Evolutionary conservation across 306 rosid genomes (phyloP).

Genomic region (Prunus armeniaca): DNA sequence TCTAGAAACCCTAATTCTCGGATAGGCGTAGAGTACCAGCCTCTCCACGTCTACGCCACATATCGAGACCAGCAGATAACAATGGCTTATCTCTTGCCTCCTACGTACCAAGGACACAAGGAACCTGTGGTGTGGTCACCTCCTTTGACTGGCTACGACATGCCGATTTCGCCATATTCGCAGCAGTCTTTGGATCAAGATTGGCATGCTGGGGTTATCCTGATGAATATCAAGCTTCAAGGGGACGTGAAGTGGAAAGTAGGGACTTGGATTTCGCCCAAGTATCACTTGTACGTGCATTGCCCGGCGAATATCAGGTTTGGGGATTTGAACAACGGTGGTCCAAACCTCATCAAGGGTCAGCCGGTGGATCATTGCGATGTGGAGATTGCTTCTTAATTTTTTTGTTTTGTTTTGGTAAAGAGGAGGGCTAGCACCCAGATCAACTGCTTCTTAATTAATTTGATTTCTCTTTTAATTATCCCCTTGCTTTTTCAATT

Average conservation of each 20-base stretch:
- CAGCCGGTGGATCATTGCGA: slow-evolving; percentile 52
- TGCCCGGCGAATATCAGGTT: slow-evolving; percentile 72
- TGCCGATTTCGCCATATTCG: slow-evolving; percentile 56
- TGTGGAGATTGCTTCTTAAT: slow-evolving; percentile 34
- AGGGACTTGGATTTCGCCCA: slow-evolving; percentile 63
- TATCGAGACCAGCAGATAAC: slow-evolving; percentile 70
- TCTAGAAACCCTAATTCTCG: slow-evolving; percentile 56
- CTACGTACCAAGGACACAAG: slow-evolving; percentile 58
- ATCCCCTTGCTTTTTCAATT: background rate
- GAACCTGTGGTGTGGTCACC: slow-evolving; percentile 79
- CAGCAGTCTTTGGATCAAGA: slow-evolving; percentile 6
- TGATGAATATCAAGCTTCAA: slow-evolving; percentile 47
- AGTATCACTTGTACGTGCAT: slow-evolving; percentile 48
- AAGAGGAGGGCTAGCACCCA: no score
- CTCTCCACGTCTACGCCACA: slow-evolving; percentile 39
- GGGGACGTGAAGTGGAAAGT: slow-evolving; percentile 82
- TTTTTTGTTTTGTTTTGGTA: background rate
- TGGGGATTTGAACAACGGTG: slow-evolving; percentile 17
- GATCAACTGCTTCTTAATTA: no score
- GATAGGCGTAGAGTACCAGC: slow-evolving; percentile 55
- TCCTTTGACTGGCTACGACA: slow-evolving; percentile 36
- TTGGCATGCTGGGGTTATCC: slow-evolving; percentile 25
- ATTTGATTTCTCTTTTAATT: background rate
- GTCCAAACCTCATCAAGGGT: slow-evolving; percentile 42
- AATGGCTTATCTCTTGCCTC: slow-evolving; percentile 36